Base-by-base conservation (phyloP, 2,329 filamentous ascomycete genomes). In the Fusarium piperis region DNA sequence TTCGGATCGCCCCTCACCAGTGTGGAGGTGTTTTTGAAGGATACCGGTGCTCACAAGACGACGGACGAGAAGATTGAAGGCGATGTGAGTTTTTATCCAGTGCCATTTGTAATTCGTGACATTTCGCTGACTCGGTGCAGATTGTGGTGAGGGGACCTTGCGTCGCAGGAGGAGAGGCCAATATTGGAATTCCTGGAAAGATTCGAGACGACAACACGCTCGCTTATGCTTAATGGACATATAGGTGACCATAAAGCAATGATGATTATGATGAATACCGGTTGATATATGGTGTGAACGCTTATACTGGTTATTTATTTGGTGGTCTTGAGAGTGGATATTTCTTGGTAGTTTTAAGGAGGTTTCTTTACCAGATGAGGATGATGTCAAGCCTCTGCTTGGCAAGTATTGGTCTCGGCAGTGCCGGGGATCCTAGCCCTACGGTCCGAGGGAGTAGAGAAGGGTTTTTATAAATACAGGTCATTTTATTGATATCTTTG, bases 1-100 rank as follows among this genome's bases (percentile, higher is more conserved):
- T 97, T 98, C 77, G 96, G 96, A 4, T 86, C 92, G 11, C 95
- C 95, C 3, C 78, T 96, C 41, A 93, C 92, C 70, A 92, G 90
- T 74, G 88, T 95, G 1, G 95, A 98, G 83, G 80, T 98, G 39
- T 88, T 93, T 76, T 79, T 97, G 67, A 88, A 86, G 74, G 92
- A 94, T 77, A 89, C 84, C 33, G 83, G 83, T 6, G 81, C 83
- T 35, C 83, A 88, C 69, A 90, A 89, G 80, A 92, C 91, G 3
- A 90, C 88, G 1, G 91, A 93, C 70, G 86, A 89, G 11, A 83
- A 83, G 68, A 85, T 86, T 44, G 82, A 87, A 69, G 92, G 92
- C 78, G 87, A 92, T 83, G 91, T 92, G 83, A 80, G 88, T 78
- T 55, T 39, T 7, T 8, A 11, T 18, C 4, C 11, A 10, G 12